Evolutionary conservation across 352 stramenopile species (phyloP).

Genomic region (Peronosclerospora sorghi): DNA sequence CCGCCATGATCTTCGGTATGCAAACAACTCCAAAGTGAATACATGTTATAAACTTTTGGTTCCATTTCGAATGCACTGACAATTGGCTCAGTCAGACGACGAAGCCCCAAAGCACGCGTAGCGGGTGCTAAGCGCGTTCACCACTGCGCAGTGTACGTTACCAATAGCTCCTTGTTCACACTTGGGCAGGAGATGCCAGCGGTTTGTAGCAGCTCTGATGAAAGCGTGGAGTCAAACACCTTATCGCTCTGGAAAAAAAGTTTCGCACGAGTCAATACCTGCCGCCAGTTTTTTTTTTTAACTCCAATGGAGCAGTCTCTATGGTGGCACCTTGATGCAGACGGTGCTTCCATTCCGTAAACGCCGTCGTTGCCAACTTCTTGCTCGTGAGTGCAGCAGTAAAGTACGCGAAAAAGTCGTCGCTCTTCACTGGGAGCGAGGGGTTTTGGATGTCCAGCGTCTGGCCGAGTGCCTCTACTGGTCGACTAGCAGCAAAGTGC

Average conservation of each 20-base stretch:
- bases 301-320: slow-evolving; percentile 18
- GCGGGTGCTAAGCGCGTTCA: too few relatives aligned
- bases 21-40: too few relatives aligned
- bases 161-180: slow-evolving; percentile 29
- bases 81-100: too few relatives aligned
- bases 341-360: slow-evolving; percentile 27
- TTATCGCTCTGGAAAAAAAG: slow-evolving; percentile 55
- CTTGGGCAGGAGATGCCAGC: slow-evolving; percentile 30
- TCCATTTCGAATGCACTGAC: too few relatives aligned
- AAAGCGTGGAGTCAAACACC: slow-evolving; percentile 44
- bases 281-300: slow-evolving; percentile 55
- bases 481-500: slow-evolving; percentile 52
- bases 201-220: slow-evolving; percentile 28
- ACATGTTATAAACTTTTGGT: too few relatives aligned
- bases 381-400: slow-evolving; percentile 16
- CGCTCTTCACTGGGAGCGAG: slow-evolving; percentile 23
- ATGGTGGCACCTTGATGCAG: slow-evolving; percentile 20
- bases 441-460: slow-evolving; percentile 73
- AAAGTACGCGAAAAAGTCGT: slow-evolving; percentile 43
- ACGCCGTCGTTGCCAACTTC: slow-evolving; percentile 20
- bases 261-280: slow-evolving; percentile 51
- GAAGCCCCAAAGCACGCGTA: too few relatives aligned
- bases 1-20: too few relatives aligned
- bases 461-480: slow-evolving; percentile 42
- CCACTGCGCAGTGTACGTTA: slow-evolving; percentile 34